Evolutionary conservation across 1,284 basidiomycete genomes (phyloP).

Genomic region (Omphalotus olearius): DNA sequence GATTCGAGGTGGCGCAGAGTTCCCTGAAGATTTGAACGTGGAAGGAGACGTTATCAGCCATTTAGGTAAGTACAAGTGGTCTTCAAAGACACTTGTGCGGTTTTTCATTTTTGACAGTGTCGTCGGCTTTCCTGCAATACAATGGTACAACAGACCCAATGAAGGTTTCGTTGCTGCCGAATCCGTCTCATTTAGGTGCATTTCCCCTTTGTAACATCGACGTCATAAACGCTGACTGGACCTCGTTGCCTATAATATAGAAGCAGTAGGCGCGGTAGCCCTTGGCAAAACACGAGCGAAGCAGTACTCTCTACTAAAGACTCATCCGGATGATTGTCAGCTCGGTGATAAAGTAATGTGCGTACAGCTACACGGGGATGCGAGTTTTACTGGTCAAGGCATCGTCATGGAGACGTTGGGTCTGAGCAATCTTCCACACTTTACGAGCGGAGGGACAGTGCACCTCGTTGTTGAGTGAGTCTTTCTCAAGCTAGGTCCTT

Average conservation of each 20-base stretch:
- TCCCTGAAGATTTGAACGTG: constrained; percentile 62
- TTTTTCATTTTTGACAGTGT: constrained; percentile 32
- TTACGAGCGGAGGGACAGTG: constrained; percentile 83
- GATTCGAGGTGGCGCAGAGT: constrained; percentile 75
- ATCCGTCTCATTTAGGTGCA: constrained; percentile 82
- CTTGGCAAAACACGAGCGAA: constrained; percentile 89
- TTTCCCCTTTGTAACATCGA: constrained; percentile 1
- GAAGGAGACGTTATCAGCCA: constrained; percentile 88
- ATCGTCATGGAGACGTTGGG: constrained; percentile 86
- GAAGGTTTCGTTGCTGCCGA: constrained; percentile 78
- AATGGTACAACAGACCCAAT: constrained; percentile 43
- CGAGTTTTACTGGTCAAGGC: constrained; percentile 86
- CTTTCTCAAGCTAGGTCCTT: neutral
- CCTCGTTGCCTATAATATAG: constrained; percentile 28
- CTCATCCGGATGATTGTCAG: constrained; percentile 61
- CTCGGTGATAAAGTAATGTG: constrained; percentile 85
- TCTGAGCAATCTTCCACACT: constrained; percentile 83
- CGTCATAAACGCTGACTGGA: no score
- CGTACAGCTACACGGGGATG: constrained; percentile 87
- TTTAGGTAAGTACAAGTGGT: constrained; percentile 43
- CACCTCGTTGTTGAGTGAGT: constrained; percentile 90
- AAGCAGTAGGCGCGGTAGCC: constrained; percentile 84
- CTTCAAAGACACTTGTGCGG: neutral
- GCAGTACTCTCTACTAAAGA: constrained; percentile 80
- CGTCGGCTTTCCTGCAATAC: constrained; percentile 60